Evolutionary conservation across 352 stramenopile species (phyloP).

Genomic region (Pythium guiyangense): DNA sequence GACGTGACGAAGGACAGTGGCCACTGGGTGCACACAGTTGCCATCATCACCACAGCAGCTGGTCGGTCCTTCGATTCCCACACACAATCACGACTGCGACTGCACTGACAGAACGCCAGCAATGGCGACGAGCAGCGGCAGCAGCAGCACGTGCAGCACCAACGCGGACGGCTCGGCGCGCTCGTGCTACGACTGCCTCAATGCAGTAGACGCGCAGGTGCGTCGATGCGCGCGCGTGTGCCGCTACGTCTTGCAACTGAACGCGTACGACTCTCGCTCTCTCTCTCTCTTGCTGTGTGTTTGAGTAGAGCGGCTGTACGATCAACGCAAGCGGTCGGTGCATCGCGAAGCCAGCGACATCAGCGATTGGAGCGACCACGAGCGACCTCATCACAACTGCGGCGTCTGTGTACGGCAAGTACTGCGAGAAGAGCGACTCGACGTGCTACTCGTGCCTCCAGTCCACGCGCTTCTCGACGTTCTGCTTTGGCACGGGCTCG

Average conservation of each 20-base stretch:
- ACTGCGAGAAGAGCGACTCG: conserved; percentile 48
- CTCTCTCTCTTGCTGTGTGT: background rate
- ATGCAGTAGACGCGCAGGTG: conserved; percentile 16
- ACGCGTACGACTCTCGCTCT: too few relatives aligned
- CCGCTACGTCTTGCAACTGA: background rate
- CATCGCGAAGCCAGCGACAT: conserved; percentile 38
- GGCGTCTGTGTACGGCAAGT: conserved; percentile 49
- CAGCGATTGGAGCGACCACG: conserved; percentile 28
- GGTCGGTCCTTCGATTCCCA: too few relatives aligned
- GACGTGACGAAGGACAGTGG: too few relatives aligned
- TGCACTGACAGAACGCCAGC: too few relatives aligned
- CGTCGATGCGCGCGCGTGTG: background rate
- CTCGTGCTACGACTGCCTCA: conserved; percentile 71
- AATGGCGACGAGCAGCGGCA: background rate
- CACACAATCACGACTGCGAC: too few relatives aligned
- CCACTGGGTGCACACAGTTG: too few relatives aligned
- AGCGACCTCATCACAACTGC: conserved; percentile 60
- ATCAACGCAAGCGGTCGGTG: background rate
- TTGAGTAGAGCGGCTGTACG: background rate
- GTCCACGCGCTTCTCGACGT: conserved; percentile 20
- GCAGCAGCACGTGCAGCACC: conserved; percentile 57
- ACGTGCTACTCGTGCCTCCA: conserved; percentile 46
- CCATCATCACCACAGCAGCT: too few relatives aligned
- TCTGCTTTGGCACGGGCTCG: conserved; percentile 41
- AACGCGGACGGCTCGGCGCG: conserved; percentile 47